phyloP scores from a whole-genome alignment of 805 yeast genomes.

The Ogataea populi-albae region DNA sequence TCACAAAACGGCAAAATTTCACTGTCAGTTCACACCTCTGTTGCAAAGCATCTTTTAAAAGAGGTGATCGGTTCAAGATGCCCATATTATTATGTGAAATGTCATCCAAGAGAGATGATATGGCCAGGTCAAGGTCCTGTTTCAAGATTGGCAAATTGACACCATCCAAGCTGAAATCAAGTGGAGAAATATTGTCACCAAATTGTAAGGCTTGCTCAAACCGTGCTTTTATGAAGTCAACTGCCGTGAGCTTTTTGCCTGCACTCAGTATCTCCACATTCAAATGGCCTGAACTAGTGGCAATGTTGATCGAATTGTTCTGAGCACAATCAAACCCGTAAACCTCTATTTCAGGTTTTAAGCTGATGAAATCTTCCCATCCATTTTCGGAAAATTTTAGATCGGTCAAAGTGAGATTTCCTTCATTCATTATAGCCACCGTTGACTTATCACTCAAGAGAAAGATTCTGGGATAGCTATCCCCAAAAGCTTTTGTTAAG shows the following conservation, averaged over 20 bases:
- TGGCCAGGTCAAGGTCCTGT: conserved; percentile 49
- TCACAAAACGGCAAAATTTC: conserved; percentile 22
- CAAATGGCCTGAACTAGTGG: conserved; percentile 62
- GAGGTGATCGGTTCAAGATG: conserved; percentile 51
- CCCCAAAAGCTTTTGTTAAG: background rate
- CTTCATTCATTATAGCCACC: conserved; percentile 57
- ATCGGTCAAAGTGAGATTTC: conserved; percentile 66
- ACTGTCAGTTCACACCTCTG: conserved; percentile 38
- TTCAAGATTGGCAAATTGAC: conserved; percentile 39
- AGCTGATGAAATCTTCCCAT: conserved; percentile 79
- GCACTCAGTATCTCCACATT: conserved; percentile 49
- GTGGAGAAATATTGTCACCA: conserved; percentile 26
- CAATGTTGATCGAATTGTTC: conserved; percentile 22
- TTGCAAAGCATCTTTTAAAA: conserved; percentile 49
- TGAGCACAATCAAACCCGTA: conserved; percentile 51
- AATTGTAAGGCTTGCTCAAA: conserved; percentile 83
- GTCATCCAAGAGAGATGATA: conserved; percentile 49
- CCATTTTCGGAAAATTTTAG: conserved; percentile 40
- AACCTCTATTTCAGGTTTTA: conserved; percentile 51
- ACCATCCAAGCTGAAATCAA: conserved; percentile 29
- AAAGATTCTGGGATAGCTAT: conserved; percentile 26
- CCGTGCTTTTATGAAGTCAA: conserved; percentile 56
- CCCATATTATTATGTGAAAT: conserved; percentile 54
- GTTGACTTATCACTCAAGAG: conserved; percentile 5
- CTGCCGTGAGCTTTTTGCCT: conserved; percentile 14